Percentiles rank a stretch among this genome's conserved stretches.
Evolutionary conservation across 441 rosid species (phyloP).

Genomic region (Dalechampia spathulata): DNA sequence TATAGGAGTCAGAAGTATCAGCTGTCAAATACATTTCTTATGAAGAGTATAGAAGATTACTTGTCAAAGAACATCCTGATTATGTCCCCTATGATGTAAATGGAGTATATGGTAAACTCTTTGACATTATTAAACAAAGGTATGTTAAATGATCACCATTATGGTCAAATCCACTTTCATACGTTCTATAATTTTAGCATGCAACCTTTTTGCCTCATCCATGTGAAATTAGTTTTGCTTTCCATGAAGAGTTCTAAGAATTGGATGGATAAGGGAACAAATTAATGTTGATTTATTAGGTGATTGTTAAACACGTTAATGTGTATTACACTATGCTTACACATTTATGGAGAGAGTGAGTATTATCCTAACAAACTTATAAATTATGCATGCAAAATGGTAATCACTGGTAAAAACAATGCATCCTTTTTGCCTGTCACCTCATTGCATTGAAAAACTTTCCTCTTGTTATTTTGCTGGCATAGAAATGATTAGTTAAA

Average conservation of each 20-base stretch:
- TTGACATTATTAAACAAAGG: conserved; percentile 63
- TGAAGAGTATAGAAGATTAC: conserved; percentile 53
- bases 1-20: conserved; percentile 79
- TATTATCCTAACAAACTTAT: not conserved
- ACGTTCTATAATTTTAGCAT: conserved; percentile 4
- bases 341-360: no score
- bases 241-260: not conserved
- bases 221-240: not conserved
- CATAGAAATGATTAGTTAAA: not conserved
- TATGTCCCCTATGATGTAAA: conserved; percentile 71
- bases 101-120: conserved; percentile 67
- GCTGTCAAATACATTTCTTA: conserved; percentile 68
- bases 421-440: not conserved
- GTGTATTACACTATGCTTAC: no score
- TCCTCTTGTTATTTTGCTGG: not conserved
- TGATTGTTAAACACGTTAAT: no score
- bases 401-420: not conserved
- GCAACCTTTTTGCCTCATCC: not conserved
- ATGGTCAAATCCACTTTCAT: conserved; percentile 5
- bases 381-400: no score
- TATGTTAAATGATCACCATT: conserved; percentile 20
- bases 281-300: not conserved
- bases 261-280: not conserved
- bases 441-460: not conserved
- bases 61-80: conserved; percentile 64